Percentiles rank a stretch among this genome's conserved stretches.
Evolutionary conservation across 1,284 basidiomycete genomes (phyloP).

Genomic region (Sutorius eximius): DNA sequence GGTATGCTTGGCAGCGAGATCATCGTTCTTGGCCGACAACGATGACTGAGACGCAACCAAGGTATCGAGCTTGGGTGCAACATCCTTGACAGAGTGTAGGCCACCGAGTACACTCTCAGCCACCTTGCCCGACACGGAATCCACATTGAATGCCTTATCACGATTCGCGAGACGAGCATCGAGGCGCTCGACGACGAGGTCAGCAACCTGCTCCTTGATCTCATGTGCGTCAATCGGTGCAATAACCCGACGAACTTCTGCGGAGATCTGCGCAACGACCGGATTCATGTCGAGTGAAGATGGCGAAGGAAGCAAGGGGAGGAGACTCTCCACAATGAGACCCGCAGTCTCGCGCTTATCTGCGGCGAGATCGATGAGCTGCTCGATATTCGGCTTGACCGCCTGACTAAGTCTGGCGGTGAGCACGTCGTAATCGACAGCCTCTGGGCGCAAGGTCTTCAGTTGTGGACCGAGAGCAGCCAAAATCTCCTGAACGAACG

Average conservation of each 20-base stretch:
- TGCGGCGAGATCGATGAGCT: slow-evolving; percentile 81
- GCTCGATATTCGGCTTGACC: slow-evolving; percentile 82
- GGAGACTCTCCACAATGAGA: slow-evolving; percentile 72
- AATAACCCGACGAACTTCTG: slow-evolving; percentile 67
- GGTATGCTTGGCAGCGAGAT: slow-evolving; percentile 36
- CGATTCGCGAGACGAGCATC: slow-evolving; percentile 76
- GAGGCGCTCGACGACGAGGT: slow-evolving; percentile 78
- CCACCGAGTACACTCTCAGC: slow-evolving; percentile 51
- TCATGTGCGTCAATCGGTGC: slow-evolving; percentile 77
- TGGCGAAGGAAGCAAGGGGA: slow-evolving; percentile 58
- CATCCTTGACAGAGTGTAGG: slow-evolving; percentile 46
- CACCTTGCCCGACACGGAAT: slow-evolving; percentile 56
- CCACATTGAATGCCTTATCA: slow-evolving; percentile 66
- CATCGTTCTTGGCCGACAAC: slow-evolving; percentile 40
- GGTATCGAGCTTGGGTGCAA: slow-evolving; percentile 39
- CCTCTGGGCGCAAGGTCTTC: slow-evolving; percentile 55
- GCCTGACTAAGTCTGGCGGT: slow-evolving; percentile 74
- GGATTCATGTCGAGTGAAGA: slow-evolving; percentile 53
- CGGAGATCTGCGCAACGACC: slow-evolving; percentile 56
- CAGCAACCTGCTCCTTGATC: slow-evolving; percentile 82
- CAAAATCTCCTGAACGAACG: slow-evolving; percentile 59
- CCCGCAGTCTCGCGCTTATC: slow-evolving; percentile 83
- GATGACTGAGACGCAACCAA: slow-evolving; percentile 46
- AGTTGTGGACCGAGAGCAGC: slow-evolving; percentile 61
- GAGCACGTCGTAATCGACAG: slow-evolving; percentile 73